Base-by-base conservation (phyloP, 495 filamentous ascomycete species). In the Umbilicaria muhlenbergii region DNA sequence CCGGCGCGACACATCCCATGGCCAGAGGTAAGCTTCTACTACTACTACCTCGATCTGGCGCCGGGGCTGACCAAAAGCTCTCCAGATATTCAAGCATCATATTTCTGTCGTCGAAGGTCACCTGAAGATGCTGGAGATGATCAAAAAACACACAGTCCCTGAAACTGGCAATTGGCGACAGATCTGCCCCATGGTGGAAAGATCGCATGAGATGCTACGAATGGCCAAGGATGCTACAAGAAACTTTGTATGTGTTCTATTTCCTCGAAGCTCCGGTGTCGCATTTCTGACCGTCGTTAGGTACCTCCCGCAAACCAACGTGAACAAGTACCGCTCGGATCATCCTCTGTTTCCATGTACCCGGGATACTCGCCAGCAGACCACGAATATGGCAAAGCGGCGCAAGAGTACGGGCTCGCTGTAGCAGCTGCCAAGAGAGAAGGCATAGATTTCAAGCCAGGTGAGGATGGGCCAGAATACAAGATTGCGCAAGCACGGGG, bases 91-190 rank as follows among this genome's bases (percentile, higher is more conserved):
- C 37, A 51, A 50, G 39, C 48, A 53, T 42, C 58, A 61, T 36
- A 51, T 60, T 0, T 60, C 57, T 2, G 13, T 51, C 11, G 28
- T 60, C 32, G 57, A 59, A 45, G 58, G 58, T n/a, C 58, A 61
- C 35, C 10, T 53, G 19, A 52, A 52, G 35, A 61, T 61, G 58
- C 43, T 58, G n/a, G 51, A 57, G 18, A 58, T 61, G 57, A 42
- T 61, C 7, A 44, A 47, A 11, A 53, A 61, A 34, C 51, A 60
- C 14, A 55, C 54, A 7, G 55, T 51, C 5, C 41, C 47, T 16
- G 48, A 47, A 21, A 44, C 54, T 11, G 46, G 41, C 5, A 55
- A 61, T 38, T 50, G 42, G 39, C 38, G 45, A 13, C 45, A 41
- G 12, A 53, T 58, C 10, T 46, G 40, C 21, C 44, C 41, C 10